Evolutionary conservation across 1,284 basidiomycete species (phyloP).

Genomic region (Puccinia horiana): DNA sequence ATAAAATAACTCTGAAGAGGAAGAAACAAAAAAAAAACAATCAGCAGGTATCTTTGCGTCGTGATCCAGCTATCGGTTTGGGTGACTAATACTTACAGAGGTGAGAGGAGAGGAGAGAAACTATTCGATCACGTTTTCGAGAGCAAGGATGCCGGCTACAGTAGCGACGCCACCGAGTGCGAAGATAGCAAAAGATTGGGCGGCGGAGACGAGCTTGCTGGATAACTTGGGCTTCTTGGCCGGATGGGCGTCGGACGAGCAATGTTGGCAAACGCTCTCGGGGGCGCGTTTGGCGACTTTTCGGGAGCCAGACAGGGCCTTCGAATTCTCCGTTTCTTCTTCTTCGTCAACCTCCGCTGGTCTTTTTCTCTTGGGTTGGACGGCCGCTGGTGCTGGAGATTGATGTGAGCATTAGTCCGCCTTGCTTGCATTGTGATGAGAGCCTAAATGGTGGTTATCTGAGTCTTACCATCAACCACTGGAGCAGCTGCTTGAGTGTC

Average conservation of each 20-base stretch:
- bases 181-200: constrained; percentile 36
- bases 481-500: not conserved
- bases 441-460: not conserved
- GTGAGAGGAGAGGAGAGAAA: not conserved
- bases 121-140: constrained; percentile 32
- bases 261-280: constrained; percentile 4
- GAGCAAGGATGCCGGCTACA: constrained; percentile 45
- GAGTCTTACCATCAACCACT: constrained; percentile 12
- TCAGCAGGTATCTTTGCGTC: not conserved
- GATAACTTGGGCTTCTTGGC: constrained; percentile 9
- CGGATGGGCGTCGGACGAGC: not conserved
- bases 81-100: not conserved
- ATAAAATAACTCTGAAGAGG: not conserved
- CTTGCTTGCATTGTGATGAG: not conserved
- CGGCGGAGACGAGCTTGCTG: constrained; percentile 8
- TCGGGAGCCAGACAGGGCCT: not conserved
- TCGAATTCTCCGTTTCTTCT: constrained; percentile 5
- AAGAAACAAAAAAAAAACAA: too few species aligned
- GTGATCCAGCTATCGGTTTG: not conserved
- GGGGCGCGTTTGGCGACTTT: not conserved
- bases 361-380: constrained; percentile 14
- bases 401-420: not conserved
- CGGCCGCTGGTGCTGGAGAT: not conserved
- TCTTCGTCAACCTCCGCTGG: constrained; percentile 19
- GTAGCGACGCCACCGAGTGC: constrained; percentile 44